Percentiles rank a stretch among this genome's conserved stretches.
These are phyloP conservation scores for Coemansia sp. DNA, from an alignment of 192 early-diverging fungal genomes.

Conservation along the genomic window DNA sequence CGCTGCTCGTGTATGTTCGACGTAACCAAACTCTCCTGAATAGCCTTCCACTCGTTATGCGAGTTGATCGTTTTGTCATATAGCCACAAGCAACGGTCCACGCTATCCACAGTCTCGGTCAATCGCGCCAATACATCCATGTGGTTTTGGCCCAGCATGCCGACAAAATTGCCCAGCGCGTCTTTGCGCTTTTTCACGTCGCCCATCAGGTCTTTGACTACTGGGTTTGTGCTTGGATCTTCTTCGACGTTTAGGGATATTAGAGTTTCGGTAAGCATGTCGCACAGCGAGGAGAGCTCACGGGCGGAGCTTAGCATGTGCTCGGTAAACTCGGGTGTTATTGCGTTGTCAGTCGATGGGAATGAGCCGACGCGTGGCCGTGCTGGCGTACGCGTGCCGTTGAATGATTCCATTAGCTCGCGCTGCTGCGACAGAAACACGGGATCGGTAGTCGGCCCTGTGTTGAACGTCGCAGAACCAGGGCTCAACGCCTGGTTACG, in stretches of 20 bases:
- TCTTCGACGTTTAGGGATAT: conserved; percentile 41
- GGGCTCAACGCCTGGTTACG: not conserved
- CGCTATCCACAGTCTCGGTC: conserved; percentile 18
- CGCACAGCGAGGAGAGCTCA: conserved; percentile 40
- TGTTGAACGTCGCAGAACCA: not conserved
- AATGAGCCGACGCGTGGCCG: not conserved
- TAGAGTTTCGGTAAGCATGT: conserved; percentile 47
- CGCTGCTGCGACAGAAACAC: conserved; percentile 36
- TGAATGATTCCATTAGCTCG: conserved; percentile 22
- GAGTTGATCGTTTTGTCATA: conserved; percentile 40
- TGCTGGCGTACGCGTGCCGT: not conserved
- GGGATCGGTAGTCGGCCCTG: conserved; percentile 10
- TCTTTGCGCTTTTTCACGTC: conserved; percentile 37
- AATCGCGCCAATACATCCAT: conserved; percentile 25
- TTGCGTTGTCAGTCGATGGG: conserved; percentile 9
- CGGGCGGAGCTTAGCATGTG: conserved; percentile 36
- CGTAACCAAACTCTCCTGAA: conserved; percentile 37
- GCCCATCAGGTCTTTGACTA: conserved; percentile 35
- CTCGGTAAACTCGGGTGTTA: conserved; percentile 35
- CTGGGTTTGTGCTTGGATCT: conserved; percentile 32
- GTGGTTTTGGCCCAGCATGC: conserved; percentile 27
- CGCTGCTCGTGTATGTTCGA: conserved; percentile 12
- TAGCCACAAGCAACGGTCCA: conserved; percentile 38
- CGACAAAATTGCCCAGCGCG: conserved; percentile 36
- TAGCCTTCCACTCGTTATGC: conserved; percentile 50